phyloP scores from a whole-genome alignment of 306 rosid genomes.

The Trichosanthes truncata region DNA sequence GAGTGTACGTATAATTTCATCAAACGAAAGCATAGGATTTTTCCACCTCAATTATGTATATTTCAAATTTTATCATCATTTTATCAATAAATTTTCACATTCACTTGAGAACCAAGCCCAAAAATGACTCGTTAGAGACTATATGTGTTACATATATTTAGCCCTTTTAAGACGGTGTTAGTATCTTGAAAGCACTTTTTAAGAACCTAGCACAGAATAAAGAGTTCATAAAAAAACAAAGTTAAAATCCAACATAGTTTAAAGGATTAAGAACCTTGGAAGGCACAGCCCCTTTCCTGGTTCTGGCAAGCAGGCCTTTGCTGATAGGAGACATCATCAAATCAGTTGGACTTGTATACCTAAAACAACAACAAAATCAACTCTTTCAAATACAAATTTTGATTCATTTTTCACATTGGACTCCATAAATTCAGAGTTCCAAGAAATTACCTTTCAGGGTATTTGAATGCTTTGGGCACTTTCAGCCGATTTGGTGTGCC shows the following conservation, averaged over 20 bases:
- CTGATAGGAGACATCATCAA: slow-evolving; percentile 69
- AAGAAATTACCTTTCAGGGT: slow-evolving; percentile 61
- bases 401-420: not conserved
- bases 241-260: not conserved
- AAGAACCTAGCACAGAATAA: too few species aligned
- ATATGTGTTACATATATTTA: too few species aligned
- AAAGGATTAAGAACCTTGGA: not conserved
- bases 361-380: not conserved
- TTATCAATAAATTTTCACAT: too few species aligned
- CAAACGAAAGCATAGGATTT: too few species aligned
- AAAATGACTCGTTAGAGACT: too few species aligned
- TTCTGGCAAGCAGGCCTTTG: slow-evolving; percentile 68
- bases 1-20: too few species aligned
- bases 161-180: too few species aligned
- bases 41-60: too few species aligned
- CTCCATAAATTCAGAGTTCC: not conserved
- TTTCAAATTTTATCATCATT: too few species aligned
- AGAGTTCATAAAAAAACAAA: too few species aligned
- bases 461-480: slow-evolving; percentile 66
- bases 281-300: slow-evolving; percentile 41
- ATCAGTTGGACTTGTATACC: slow-evolving; percentile 95
- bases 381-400: not conserved
- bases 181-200: too few species aligned
- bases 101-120: too few species aligned
- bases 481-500: slow-evolving; percentile 55